These are phyloP conservation scores for Bathelium albidoporum DNA, from an alignment of 495 filamentous ascomycete species.

Conservation along the genomic window DNA sequence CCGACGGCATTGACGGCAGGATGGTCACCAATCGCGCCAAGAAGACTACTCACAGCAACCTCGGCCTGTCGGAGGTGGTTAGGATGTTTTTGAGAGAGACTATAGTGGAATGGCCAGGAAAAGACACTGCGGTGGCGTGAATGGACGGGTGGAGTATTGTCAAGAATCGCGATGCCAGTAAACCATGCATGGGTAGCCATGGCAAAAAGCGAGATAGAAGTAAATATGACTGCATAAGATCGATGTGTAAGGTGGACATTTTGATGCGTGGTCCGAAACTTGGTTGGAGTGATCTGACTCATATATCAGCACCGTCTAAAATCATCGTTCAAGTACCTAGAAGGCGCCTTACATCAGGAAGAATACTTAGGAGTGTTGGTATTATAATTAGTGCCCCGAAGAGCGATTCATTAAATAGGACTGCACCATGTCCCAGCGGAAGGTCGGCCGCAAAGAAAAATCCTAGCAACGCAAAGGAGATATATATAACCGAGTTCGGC, in stretches of 20 bases:
- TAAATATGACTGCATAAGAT: slow-evolving; percentile 35
- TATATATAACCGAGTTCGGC: slow-evolving; percentile 35
- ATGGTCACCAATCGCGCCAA: slow-evolving; percentile 36
- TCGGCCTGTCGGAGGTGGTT: slow-evolving; percentile 4
- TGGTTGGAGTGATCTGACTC: slow-evolving; percentile 30
- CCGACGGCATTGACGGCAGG: slow-evolving; percentile 40
- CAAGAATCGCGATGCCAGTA: slow-evolving; percentile 27
- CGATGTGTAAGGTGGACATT: slow-evolving; percentile 33
- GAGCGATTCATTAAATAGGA: slow-evolving; percentile 33
- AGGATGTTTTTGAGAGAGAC: slow-evolving; percentile 23
- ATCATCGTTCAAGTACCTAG: background rate
- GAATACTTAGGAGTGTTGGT: slow-evolving; percentile 10
- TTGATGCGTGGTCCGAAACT: slow-evolving; percentile 32
- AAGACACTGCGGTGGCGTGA: slow-evolving; percentile 15
- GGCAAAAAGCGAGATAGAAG: slow-evolving; percentile 29
- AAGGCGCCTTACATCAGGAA: background rate
- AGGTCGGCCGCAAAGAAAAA: slow-evolving; percentile 35
- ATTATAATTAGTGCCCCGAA: slow-evolving; percentile 35
- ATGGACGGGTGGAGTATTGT: slow-evolving; percentile 29
- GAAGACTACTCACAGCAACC: slow-evolving; percentile 16
- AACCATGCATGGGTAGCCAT: slow-evolving; percentile 33
- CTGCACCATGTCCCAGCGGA: slow-evolving; percentile 37
- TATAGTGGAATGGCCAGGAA: slow-evolving; percentile 37
- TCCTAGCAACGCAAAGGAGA: slow-evolving; percentile 33
- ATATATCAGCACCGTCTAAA: background rate